These are phyloP conservation scores for Cubamyces sp. DNA, from an alignment of 768 basidiomycete genomes.

Conservation along the genomic window DNA sequence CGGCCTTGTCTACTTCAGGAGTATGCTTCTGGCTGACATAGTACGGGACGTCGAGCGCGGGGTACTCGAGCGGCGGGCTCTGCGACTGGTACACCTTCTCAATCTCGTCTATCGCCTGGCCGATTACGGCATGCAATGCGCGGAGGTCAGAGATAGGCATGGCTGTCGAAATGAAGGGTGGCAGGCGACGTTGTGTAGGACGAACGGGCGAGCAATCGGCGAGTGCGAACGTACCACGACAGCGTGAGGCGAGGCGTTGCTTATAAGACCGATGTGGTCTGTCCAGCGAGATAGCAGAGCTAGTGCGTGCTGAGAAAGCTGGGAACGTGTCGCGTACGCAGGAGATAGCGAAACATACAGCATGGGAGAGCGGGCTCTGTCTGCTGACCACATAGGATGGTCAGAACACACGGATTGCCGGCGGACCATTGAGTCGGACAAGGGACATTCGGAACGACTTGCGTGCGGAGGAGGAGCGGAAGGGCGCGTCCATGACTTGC, in stretches of 20 bases:
- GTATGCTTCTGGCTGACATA: neutral
- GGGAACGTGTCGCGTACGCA: neutral
- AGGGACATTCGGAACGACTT: neutral
- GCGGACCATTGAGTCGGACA: neutral
- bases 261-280: neutral
- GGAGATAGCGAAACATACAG: neutral
- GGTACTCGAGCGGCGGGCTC: conserved; percentile 18
- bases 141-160: conserved; percentile 15
- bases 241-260: neutral
- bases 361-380: conserved; percentile 1
- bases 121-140: conserved; percentile 18
- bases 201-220: too few species aligned
- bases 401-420: neutral
- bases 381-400: neutral
- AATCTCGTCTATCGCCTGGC: conserved; percentile 53
- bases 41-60: conserved; percentile 15
- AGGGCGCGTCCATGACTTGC: neutral
- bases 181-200: too few species aligned
- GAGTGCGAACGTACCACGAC: too few species aligned
- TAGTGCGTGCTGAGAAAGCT: neutral
- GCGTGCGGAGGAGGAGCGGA: neutral
- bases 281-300: neutral
- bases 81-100: conserved; percentile 48
- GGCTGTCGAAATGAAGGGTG: neutral
- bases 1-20: conserved; percentile 9